Conservation (phyloP, 768 basidiomycete genomes). For the Leccinellum luteum region DNA sequence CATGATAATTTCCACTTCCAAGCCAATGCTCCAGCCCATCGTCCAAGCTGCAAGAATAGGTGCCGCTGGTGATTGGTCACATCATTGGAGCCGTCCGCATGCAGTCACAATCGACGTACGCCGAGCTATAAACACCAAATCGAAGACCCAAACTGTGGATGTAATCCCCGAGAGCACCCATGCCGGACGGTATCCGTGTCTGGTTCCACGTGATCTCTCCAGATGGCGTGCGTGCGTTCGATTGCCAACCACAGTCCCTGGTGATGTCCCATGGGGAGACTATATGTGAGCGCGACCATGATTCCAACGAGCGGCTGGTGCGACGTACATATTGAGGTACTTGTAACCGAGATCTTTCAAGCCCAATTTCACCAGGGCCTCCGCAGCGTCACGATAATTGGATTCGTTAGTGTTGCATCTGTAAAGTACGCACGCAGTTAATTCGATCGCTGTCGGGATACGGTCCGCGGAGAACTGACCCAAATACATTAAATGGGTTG, state of each 20-base stretch:
- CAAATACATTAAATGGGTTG: conserved; percentile 12
- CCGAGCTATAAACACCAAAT: conserved; percentile 11
- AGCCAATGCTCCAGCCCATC: neutral
- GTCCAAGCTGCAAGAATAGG: conserved; percentile 1
- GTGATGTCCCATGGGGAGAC: neutral
- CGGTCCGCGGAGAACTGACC: neutral
- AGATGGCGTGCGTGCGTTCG: neutral
- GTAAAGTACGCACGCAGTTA: neutral
- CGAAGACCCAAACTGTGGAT: conserved; percentile 7
- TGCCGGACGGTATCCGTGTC: conserved; percentile 12
- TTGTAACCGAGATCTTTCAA: conserved; percentile 6
- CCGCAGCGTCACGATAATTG: conserved; percentile 4
- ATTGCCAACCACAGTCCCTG: conserved; percentile 17
- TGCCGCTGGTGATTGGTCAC: neutral
- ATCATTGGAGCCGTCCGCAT: neutral
- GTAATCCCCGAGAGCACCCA: conserved; percentile 9
- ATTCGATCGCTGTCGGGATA: neutral
- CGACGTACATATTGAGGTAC: conserved; percentile 11
- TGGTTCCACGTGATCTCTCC: conserved; percentile 7
- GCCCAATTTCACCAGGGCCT: conserved; percentile 1
- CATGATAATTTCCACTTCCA: conserved; percentile 12
- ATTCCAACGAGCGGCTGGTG: neutral
- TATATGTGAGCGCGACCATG: neutral
- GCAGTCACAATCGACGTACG: conserved; percentile 1
- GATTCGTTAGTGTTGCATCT: conserved; percentile 8